These are phyloP conservation scores for Gossypium australe DNA, from an alignment of 345 rosid species.

Conservation along the genomic window DNA sequence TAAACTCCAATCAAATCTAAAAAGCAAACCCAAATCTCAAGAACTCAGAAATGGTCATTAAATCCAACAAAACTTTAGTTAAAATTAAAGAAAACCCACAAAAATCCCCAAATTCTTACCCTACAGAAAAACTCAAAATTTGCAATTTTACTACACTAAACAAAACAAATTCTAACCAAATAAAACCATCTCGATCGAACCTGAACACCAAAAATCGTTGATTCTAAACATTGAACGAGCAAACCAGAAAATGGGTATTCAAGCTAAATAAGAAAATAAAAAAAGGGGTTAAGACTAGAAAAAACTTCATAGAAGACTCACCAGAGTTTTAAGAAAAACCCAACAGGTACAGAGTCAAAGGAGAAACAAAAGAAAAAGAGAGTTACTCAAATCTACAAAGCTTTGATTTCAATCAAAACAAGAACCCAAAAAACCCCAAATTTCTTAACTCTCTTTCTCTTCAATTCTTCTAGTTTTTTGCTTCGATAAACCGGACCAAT, in stretches of 20 bases:
- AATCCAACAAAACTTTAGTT: neutral
- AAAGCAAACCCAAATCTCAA: conserved; percentile 19
- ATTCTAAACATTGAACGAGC: conserved; percentile 12
- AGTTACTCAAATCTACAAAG: conserved; percentile 12
- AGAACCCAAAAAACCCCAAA: neutral
- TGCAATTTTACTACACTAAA: neutral
- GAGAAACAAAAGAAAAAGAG: neutral
- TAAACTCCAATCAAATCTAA: conserved; percentile 19
- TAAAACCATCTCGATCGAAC: conserved; percentile 39
- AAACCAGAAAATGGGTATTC: conserved; percentile 16
- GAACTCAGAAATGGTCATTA: conserved; percentile 3
- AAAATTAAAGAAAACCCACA: neutral
- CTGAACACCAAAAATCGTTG: conserved; percentile 28
- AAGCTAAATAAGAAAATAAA: conserved; percentile 4
- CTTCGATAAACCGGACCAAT: conserved; percentile 7
- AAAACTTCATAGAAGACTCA: conserved; percentile 24
- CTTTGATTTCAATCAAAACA: conserved; percentile 7
- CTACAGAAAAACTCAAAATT: conserved; percentile 9
- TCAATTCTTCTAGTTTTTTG: neutral
- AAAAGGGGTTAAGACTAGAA: conserved; percentile 19
- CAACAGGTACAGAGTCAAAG: neutral
- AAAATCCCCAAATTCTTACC: conserved; percentile 20
- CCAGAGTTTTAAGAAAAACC: conserved; percentile 9
- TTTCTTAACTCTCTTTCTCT: conserved; percentile 16
- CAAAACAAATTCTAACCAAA: conserved; percentile 9